A percentile compares a stretch with the other conserved stretches of the same genome.
Conservation (phyloP, 768 basidiomycete genomes). For the Roridomyces roridus region DNA sequence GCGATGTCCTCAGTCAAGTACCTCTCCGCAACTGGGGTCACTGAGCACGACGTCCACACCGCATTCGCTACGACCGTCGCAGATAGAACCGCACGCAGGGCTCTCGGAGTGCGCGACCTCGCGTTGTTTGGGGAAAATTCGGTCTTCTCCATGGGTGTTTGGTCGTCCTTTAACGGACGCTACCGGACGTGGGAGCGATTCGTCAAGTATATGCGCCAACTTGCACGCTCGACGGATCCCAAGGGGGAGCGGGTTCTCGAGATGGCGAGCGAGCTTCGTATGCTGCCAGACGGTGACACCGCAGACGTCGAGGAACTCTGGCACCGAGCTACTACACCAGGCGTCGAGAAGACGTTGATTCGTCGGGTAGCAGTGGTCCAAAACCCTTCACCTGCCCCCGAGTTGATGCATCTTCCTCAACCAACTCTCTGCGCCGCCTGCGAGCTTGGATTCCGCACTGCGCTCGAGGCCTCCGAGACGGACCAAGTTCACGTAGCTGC, state of each 20-base stretch:
- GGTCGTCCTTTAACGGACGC: conserved; percentile 7
- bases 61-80: conserved; percentile 2
- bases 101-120: not conserved
- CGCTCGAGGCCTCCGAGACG: not conserved
- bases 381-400: not conserved
- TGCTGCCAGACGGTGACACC: not conserved
- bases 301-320: too few species aligned
- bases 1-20: conserved; percentile 10
- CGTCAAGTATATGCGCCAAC: conserved; percentile 12
- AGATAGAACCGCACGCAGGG: not conserved
- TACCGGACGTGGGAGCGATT: conserved; percentile 12
- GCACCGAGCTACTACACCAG: too few species aligned
- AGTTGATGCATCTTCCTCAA: not conserved
- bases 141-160: not conserved
- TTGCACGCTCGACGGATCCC: not conserved
- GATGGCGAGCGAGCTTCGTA: not conserved
- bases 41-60: not conserved
- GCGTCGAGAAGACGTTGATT: too few species aligned
- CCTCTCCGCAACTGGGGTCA: not conserved
- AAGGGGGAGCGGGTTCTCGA: not conserved
- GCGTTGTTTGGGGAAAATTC: conserved; percentile 8
- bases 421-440: not conserved
- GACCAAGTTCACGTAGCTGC: not conserved
- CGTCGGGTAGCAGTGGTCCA: not conserved
- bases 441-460: not conserved